Evolutionary conservation across 345 rosid species (phyloP), one percentile per base, ranked within the genome.

Genomic region (Cochlearia excelsa): DNA sequence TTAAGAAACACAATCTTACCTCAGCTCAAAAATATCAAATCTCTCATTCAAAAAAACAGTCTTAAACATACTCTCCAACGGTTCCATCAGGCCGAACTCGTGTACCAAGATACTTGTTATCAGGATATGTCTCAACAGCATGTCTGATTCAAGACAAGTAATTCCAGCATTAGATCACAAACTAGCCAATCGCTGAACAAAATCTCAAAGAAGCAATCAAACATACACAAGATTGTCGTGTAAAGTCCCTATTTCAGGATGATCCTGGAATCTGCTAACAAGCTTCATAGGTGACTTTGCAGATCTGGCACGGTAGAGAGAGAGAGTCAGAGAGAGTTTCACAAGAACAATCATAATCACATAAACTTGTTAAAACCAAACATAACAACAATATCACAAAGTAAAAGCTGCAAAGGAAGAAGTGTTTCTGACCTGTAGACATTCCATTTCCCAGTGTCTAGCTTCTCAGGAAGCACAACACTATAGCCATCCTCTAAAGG

Each of bases 171-270:
- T 51, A 28, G 28, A 0, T 16, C 59, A 35, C 33, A 56, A 43
- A 61, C 43, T 33, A 71, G 6, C 4, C 26, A 31, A 42, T 26
- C 51, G 40, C 55, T 10, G 11, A 2, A 54, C 40, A 37, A 3
- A 48, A 44, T 29, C 26, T 57, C 9, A 44, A 44, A 37, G 43
- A 46, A 29, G 37, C 62, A 10, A 27, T 27, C 30, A 16, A 66
- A 47, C 90, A 71, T 67, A 87, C 96, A 74, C 67, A 53, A 91
- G 88, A 54, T 81, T 84, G 53, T 91, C 95, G 33, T 91, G 96
- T 64, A 91, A 51, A 4, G 98, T 91, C 69, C 67, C 81, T 3
- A 91, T 84, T 55, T 80, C 83, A 3, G 98, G 92, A 74, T 88
- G 87, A 76, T 84, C 74, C 3, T 67, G 72, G 64, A 90, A 90